These are phyloP conservation scores for Globisporangium solare DNA, from an alignment of 352 stramenopile species.

Conservation along the genomic window DNA sequence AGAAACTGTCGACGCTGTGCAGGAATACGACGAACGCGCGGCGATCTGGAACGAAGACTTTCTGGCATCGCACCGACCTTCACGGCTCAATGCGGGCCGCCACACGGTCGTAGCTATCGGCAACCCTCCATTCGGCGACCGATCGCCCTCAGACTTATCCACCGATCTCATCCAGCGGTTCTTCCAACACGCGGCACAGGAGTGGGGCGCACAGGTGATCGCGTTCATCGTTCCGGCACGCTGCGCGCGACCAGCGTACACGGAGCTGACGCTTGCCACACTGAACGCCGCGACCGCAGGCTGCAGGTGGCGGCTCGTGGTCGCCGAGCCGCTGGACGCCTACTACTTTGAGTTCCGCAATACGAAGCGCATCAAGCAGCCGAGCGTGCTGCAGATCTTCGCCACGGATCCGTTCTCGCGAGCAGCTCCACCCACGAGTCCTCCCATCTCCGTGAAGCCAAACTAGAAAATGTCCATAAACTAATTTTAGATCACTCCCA, in stretches of 20 bases:
- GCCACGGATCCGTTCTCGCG: no score
- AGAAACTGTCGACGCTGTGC: slow-evolving; percentile 7
- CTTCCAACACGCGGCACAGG: slow-evolving; percentile 33
- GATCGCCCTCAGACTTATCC: slow-evolving; percentile 1
- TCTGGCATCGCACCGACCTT: slow-evolving; percentile 27
- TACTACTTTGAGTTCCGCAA: slow-evolving; percentile 58
- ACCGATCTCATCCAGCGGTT: slow-evolving; percentile 56
- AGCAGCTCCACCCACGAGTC: no score
- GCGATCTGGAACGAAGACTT: slow-evolving; percentile 48
- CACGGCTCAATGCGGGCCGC: neutral
- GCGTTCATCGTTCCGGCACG: slow-evolving; percentile 71
- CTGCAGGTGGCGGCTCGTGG: slow-evolving; percentile 25
- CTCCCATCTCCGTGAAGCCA: no score
- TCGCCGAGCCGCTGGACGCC: slow-evolving; percentile 27
- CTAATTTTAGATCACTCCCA: no score
- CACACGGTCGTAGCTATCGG: slow-evolving; percentile 40
- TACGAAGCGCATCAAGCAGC: slow-evolving; percentile 61
- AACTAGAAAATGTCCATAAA: no score
- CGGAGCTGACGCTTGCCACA: slow-evolving; percentile 28
- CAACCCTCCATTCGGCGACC: slow-evolving; percentile 66
- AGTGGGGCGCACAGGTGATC: slow-evolving; percentile 48
- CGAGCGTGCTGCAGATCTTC: slow-evolving; percentile 50
- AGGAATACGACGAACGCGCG: slow-evolving; percentile 9
- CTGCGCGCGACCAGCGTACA: slow-evolving; percentile 37
- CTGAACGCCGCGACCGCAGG: slow-evolving; percentile 9